Base-by-base conservation (phyloP, 1,139 yeast genomes). In the Blastobotrys arbuscula region DNA sequence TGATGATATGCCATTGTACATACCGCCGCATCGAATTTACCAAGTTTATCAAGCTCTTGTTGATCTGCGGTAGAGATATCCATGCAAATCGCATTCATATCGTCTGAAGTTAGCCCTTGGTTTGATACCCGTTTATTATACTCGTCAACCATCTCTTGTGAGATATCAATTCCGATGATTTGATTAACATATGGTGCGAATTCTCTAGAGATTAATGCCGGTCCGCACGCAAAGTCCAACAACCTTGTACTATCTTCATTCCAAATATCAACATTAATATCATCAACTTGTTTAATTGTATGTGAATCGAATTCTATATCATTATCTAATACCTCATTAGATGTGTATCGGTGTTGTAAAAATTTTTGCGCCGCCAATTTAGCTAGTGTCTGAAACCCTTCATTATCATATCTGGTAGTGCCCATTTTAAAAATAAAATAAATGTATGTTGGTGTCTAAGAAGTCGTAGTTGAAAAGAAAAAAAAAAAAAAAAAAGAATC, bases 221-320 rank as follows among this genome's bases (percentile, higher is more conserved):
- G 56, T 1, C 68, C 68, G 40, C 67, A 62, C 6, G 63, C 68
- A 54, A 64, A 61, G 43, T 64, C 68, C 5, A 64, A 53, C 13
- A 62, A 59, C 16, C 44, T 49, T n/a, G 65, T 59, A 18, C 40
- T 33, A 10, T 42, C 43, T 20, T 36, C 42, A 33, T 42, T 31
- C 51, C 51, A 48, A 7, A 43, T 43, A 16, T 37, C 42, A 2
- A 15, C 8, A 15, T 43, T 37, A 8, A 37, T 28, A 10, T 28
- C 28, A 3, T 33, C 21, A 24, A 42, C 26, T 19, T 42, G 36
- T 12, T 39, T 19, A 7, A 19, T 9, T 6, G 23, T 16, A 9
- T 33, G 44, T 20, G 33, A 15, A 18, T 39, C 47, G 16, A 20
- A 35, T 30, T 45, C 48, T n/a, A 20, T 23, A 19, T 20, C 18